Evolutionary conservation across 441 rosid genomes (phyloP), one percentile per base, ranked within the genome.

Genomic region (Populus hybrid): DNA sequence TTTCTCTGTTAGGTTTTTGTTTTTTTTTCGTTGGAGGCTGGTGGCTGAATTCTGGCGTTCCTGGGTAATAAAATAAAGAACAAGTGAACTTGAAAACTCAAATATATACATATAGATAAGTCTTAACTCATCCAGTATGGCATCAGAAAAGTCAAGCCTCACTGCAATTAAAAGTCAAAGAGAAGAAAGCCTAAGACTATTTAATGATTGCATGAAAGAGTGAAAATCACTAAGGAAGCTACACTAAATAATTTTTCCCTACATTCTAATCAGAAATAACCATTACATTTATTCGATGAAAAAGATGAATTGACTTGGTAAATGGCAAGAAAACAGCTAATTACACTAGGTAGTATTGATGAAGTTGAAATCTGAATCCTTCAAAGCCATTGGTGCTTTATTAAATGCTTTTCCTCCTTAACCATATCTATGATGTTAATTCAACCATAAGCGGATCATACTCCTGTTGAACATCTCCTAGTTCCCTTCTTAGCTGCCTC

Each of bases 391-490:
- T 75, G 35, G 35, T 32, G 35, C 35, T 32, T 32, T 32, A 32
- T 32, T 75, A 85, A 87, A 73, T 32, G 36, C 11, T 73, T 78
- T 79, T 89, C 92, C 20, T 78, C 83, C 85, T 90, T 87, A 23
- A 87, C 71, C 46, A 26, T 38, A 75, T 79, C 88, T 82, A 67
- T 38, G 78, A 77, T 69, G 77, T 74, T 68, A 91, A 72, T 83
- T 93, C 94, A 10, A 71, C 85, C 79, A 82, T 76, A 68, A 92
- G 77, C 69, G 78, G 83, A 50, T 82, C 83, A 78, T 90, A 88
- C 79, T 90, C 90, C 0, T 64, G 66, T 73, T 89, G 76, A n/a
- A 77, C 89, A 57, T 73, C 86, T 78, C 34, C 85, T 18, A 94
- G 59, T 84, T 91, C 95, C 57, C 64, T 85, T 77, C 80, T 82